Evolutionary conservation across 169 alveolate genomes (phyloP).

Genomic region (Plasmodium gallinaceum): DNA sequence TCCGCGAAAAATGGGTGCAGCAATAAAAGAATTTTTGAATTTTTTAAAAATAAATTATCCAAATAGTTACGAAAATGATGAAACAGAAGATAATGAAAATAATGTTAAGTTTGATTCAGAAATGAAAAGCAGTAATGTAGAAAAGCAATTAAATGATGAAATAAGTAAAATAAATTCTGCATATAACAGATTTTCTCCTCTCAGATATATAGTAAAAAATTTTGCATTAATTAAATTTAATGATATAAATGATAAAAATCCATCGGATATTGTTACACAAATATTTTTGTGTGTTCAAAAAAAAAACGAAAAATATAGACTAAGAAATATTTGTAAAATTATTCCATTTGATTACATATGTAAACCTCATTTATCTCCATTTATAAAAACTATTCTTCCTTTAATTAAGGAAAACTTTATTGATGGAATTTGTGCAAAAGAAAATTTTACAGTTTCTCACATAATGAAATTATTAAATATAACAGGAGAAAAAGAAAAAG

Average conservation of each 20-base stretch:
- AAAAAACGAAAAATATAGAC: constrained; percentile 45
- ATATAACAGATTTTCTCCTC: constrained; percentile 82
- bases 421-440: constrained; percentile 21
- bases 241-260: constrained; percentile 71
- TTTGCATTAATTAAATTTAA: constrained; percentile 80
- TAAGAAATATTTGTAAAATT: constrained; percentile 80
- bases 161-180: constrained; percentile 65
- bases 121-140: constrained; percentile 41
- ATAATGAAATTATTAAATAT: constrained; percentile 26
- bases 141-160: constrained; percentile 78
- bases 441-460: constrained; percentile 11
- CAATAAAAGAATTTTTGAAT: constrained; percentile 49
- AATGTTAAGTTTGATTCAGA: not conserved
- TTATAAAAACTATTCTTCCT: constrained; percentile 48
- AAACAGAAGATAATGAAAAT: not conserved
- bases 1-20: constrained; percentile 8
- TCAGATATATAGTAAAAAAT: constrained; percentile 79
- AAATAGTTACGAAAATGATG: constrained; percentile 72
- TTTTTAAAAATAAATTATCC: constrained; percentile 29
- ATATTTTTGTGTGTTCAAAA: constrained; percentile 65
- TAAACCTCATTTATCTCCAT: constrained; percentile 79
- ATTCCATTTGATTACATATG: constrained; percentile 84
- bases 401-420: constrained; percentile 21
- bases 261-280: constrained; percentile 80
- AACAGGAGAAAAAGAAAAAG: constrained; percentile 18